Percentiles rank a stretch among this genome's conserved stretches.
Conservation (phyloP, 2,329 filamentous ascomycete species). For the Ceratocystis harringtonii region DNA sequence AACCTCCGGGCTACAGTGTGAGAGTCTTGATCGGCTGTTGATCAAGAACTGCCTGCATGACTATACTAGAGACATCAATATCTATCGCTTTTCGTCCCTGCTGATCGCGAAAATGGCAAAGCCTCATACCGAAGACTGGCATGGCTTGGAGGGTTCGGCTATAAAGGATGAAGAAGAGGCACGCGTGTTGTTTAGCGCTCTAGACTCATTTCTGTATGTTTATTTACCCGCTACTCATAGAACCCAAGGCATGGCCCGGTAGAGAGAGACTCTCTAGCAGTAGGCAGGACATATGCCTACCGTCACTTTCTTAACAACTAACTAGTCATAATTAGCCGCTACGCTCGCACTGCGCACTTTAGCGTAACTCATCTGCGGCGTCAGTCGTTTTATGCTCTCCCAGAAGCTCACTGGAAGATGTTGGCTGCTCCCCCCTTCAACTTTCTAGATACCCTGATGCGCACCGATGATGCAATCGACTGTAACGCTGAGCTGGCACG, state of each 20-base stretch:
- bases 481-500: conserved; percentile 71
- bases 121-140: conserved; percentile 10
- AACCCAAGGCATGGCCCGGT: not conserved
- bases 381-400: conserved; percentile 84
- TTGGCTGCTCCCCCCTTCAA: conserved; percentile 70
- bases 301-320: not conserved
- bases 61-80: not conserved
- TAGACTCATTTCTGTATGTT: conserved; percentile 79
- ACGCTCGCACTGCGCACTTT: conserved; percentile 70
- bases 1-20: not conserved
- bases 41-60: not conserved
- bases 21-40: not conserved
- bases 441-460: conserved; percentile 61
- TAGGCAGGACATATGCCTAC: not conserved
- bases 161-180: conserved; percentile 58
- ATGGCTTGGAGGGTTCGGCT: conserved; percentile 13
- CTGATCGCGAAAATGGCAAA: not conserved
- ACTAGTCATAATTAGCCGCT: conserved; percentile 44
- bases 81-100: not conserved
- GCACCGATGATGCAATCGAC: conserved; percentile 78
- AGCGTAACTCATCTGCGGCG: conserved; percentile 83
- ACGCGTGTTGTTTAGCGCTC: conserved; percentile 60
- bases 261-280: not conserved
- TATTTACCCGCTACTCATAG: not conserved
- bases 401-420: conserved; percentile 67